phyloP scores from a whole-genome alignment of 768 basidiomycete species.

The Mycena galopus region DNA sequence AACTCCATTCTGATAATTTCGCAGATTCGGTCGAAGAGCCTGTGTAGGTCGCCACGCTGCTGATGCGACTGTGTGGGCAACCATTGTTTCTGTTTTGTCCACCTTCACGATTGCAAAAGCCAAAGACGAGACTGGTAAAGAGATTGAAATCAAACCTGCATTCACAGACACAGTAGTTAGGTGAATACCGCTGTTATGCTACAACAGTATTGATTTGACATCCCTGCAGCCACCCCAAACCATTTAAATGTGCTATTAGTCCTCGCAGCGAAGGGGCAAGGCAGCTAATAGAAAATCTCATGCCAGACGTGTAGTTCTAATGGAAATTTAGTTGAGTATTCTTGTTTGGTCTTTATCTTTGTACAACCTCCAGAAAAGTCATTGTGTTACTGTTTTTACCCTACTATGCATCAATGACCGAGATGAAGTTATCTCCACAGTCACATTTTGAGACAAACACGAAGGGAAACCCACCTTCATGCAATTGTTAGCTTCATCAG shows the following conservation, averaged over 20 bases:
- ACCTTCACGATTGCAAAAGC: conserved; percentile 33
- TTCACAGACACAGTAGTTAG: conserved; percentile 7
- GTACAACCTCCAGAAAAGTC: no score
- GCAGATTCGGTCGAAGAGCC: conserved; percentile 15
- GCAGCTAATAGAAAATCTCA: background rate
- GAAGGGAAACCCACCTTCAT: no score
- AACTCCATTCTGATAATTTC: background rate
- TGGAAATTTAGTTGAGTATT: no score
- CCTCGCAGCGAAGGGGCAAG: background rate
- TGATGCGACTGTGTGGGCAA: conserved; percentile 11
- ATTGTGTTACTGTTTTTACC: no score
- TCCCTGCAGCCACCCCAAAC: background rate
- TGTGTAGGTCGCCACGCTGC: conserved; percentile 7
- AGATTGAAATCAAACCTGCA: conserved; percentile 42
- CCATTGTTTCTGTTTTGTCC: conserved; percentile 4
- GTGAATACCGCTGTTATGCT: background rate
- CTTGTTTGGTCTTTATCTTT: no score
- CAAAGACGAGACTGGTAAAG: conserved; percentile 63
- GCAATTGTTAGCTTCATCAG: no score
- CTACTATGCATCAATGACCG: no score
- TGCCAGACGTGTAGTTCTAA: background rate
- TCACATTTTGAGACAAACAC: no score
- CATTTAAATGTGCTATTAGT: conserved; percentile 9
- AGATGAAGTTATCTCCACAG: no score
- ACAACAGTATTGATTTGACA: background rate